These are phyloP conservation scores for Iberis pinnata DNA, from an alignment of 345 rosid genomes.

Conservation along the genomic window DNA sequence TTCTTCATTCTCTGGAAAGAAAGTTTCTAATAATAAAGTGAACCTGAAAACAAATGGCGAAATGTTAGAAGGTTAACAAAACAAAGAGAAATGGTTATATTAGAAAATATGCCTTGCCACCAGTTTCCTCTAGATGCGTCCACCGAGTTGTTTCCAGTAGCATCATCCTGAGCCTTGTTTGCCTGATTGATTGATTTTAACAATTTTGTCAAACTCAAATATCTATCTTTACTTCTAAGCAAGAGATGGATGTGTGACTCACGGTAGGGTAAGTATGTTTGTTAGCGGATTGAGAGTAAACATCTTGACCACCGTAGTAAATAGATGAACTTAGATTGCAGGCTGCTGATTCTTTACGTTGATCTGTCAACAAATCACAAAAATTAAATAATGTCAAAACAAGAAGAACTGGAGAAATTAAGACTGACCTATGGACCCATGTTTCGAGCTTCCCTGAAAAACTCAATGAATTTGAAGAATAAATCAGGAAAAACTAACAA, in stretches of 20 bases:
- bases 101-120: constrained; percentile 71
- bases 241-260: constrained; percentile 30
- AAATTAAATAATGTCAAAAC: neutral
- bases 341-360: constrained; percentile 31
- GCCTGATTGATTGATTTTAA: constrained; percentile 11
- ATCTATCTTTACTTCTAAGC: neutral
- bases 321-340: constrained; percentile 80
- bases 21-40: constrained; percentile 62
- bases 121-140: constrained; percentile 83
- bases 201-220: neutral
- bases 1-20: constrained; percentile 1
- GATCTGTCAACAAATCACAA: constrained; percentile 29
- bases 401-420: constrained; percentile 4
- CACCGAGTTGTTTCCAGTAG: constrained; percentile 39
- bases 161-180: constrained; percentile 51
- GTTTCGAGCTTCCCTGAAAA: constrained; percentile 49
- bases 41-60: constrained; percentile 46
- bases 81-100: neutral
- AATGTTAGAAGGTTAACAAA: constrained; percentile 3
- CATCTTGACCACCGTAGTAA: constrained; percentile 85
- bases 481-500: neutral
- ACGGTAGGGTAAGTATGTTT: constrained; percentile 43
- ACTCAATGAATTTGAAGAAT: neutral
- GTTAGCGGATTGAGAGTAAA: constrained; percentile 40
- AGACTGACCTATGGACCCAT: constrained; percentile 43